Base-by-base conservation (phyloP, 164 flowering plant genomes). In the Vitis rupestris region DNA sequence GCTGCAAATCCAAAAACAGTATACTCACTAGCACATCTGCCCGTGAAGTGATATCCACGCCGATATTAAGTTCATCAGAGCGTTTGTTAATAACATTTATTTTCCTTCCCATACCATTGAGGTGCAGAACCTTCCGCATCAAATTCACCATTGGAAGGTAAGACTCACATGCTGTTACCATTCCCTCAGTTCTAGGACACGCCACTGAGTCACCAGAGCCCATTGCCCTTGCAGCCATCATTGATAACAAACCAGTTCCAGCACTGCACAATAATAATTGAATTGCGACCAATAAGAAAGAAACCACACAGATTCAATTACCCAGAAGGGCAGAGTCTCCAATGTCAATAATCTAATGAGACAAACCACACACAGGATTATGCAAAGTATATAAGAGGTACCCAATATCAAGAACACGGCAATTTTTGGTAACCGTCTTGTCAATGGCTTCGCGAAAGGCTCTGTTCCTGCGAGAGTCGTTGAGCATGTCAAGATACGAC, bases 351-450 rank as follows among this genome's bases (percentile, higher is more conserved):
- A 37, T 37, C 44, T 37, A 37, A 37, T 37, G 44, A 37, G 7
- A 37, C 7, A 37, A 23, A 37, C 44, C 3, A 9, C 11, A 12
- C 11, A 15, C 17, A 17, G 16, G 13, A 16, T 13, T 27, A 68
- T 13, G n/a, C 4, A 12, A 50, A 52, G 19, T 1, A 57, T 14
- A 2, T 0, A 70, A 30, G 3, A 51, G 47, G 16, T 87, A 94
- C 99, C 99, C 99, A 61, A 95, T 93, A 69, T 95, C 99, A 17
- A 95, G 93, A 69, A 91, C 99, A 74, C 87, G 93, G 81, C 93
- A 91, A 66, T 94, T 88, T 64, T 72, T 70, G 3, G 82, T 81
- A 1, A 95, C 72, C 7, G 89, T 82, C 78, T 90, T 93, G 23
- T 88, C 86, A 27, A 95, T 91, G 70, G 99, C 99, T 67, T 72